Evolutionary conservation across 306 rosid genomes (phyloP).

Genomic region (Fragaria iinumae): DNA sequence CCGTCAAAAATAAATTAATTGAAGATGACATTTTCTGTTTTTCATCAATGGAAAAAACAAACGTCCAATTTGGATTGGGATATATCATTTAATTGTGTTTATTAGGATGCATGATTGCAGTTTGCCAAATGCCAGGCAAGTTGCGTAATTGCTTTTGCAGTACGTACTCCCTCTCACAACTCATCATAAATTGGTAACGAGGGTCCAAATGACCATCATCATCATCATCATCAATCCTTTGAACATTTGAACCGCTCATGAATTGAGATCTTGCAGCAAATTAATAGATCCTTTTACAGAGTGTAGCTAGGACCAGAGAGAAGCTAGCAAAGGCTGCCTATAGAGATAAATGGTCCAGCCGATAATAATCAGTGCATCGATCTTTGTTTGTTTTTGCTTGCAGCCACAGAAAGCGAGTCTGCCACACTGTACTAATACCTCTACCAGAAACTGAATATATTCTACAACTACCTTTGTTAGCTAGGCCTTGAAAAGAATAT

Average conservation of each 20-base stretch:
- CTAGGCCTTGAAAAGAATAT: constrained; percentile 18
- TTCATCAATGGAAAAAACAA: not conserved
- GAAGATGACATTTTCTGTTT: not conserved
- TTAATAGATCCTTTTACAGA: not conserved
- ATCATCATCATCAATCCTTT: not conserved
- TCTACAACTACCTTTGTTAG: constrained; percentile 26
- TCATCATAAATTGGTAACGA: not conserved
- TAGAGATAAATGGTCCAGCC: constrained; percentile 35
- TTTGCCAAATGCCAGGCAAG: not conserved
- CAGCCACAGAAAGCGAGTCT: constrained; percentile 40
- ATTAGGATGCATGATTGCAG: not conserved
- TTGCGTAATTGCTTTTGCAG: not conserved
- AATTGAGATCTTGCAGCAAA: constrained; percentile 1
- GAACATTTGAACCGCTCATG: not conserved
- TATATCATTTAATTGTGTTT: not conserved
- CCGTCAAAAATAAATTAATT: not conserved
- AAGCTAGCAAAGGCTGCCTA: constrained; percentile 22
- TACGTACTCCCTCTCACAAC: not conserved
- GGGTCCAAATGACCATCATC: not conserved
- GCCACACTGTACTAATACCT: constrained; percentile 33
- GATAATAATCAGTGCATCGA: constrained; percentile 20
- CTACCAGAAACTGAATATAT: constrained; percentile 22
- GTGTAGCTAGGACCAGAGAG: constrained; percentile 14
- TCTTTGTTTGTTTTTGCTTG: constrained; percentile 25
- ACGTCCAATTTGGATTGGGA: not conserved